Evolutionary conservation across 148 eudicot species (phyloP), one percentile per base, ranked within the genome.

Genomic region (Rheum nobile): DNA sequence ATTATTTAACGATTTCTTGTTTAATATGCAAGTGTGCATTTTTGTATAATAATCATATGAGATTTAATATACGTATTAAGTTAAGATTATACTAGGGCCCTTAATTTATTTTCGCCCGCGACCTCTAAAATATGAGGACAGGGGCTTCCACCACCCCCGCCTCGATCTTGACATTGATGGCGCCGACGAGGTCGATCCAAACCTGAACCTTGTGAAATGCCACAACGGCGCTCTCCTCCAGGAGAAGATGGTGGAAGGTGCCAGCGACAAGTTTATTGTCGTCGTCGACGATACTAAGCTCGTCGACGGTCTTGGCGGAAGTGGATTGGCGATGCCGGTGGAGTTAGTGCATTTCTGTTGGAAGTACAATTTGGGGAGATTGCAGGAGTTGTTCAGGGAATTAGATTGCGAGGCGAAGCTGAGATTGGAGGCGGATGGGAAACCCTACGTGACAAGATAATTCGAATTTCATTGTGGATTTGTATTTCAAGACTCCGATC

Each of bases 201-300:
- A 85, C 55, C 83, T 93, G 6, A 86, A 93, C 34, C 83, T 94
- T 0, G 98, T 94, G 32, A 94, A 94, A 76, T 97, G 98, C 24
- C 92, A 96, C 4, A 96, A 96, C 10, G 96, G 98, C 1, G 93
- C 98, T 7, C 79, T 95, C 0, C 76, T 91, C 71, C 80, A 96
- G 8, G 98, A 91, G 83, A 91, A 95, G 26, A 91, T 91, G 98
- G 97, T 91, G 12, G 98, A 94, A 73, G 97, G 93, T 0, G 97
- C 98, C 0, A 81, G 88, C 6, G 91, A 89, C 8, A 88, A 83
- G 80, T 95, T 95, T 50, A 91, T 95, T 3, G 93, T 91, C 2
- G 92, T 95, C 8, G 94, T 85, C 0, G 96, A 95, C 47, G 93
- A 95, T 31, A 86, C 97, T 0, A 95, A 95, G 73, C 75, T 90